Evolutionary conservation across 805 yeast genomes (phyloP).

Genomic region (Phaffomyces opuntiae): DNA sequence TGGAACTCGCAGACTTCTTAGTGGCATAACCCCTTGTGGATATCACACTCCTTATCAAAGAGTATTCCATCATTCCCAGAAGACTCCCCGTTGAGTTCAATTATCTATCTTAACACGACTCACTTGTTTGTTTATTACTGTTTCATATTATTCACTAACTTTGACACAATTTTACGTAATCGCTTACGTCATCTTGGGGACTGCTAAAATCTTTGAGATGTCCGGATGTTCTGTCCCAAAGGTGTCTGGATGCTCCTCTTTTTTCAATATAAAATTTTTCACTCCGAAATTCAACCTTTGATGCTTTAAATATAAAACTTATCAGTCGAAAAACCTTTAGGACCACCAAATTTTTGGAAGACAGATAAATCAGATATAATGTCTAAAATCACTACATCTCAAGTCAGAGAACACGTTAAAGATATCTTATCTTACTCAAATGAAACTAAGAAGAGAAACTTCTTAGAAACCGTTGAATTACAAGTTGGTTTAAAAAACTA

Average conservation of each 20-base stretch:
- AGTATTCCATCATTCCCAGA: not conserved
- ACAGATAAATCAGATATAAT: slow-evolving; percentile 44
- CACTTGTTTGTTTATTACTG: too few relatives aligned
- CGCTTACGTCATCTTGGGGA: slow-evolving; percentile 2
- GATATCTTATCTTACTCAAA: slow-evolving; percentile 83
- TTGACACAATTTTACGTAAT: not conserved
- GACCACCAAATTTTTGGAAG: slow-evolving; percentile 70
- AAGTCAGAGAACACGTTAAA: slow-evolving; percentile 95
- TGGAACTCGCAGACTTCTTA: slow-evolving; percentile 43
- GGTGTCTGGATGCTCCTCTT: slow-evolving; percentile 2
- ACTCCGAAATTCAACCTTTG: not conserved
- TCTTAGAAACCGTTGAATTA: slow-evolving; percentile 98
- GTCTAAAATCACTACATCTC: slow-evolving; percentile 88
- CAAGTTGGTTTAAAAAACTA: slow-evolving; percentile 99
- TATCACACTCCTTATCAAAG: not conserved
- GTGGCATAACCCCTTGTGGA: slow-evolving; percentile 11
- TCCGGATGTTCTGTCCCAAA: not conserved
- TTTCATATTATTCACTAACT: too few relatives aligned
- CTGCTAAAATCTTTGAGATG: not conserved
- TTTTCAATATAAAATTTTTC: not conserved
- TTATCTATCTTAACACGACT: not conserved
- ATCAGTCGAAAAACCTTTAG: slow-evolving; percentile 43
- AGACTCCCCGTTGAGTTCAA: not conserved
- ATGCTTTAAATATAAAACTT: not conserved
- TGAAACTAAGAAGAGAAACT: slow-evolving; percentile 99